phyloP scores from a whole-genome alignment of 208 protist species.

The Angomonas ambiguus region DNA sequence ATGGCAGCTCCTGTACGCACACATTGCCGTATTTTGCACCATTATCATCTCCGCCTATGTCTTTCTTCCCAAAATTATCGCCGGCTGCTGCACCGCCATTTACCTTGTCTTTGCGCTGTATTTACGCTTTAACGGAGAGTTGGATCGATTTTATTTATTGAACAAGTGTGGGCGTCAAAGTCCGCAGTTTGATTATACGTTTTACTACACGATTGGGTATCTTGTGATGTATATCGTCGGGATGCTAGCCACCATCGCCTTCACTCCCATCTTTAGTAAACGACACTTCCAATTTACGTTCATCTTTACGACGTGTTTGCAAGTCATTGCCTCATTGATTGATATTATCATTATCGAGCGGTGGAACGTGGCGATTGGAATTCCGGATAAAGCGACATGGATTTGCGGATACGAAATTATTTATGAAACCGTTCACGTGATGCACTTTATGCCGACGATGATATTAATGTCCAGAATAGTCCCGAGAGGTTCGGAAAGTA shows the following conservation, averaged over 20 bases:
- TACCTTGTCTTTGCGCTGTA: slow-evolving; percentile 21
- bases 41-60: slow-evolving; percentile 12
- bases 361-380: slow-evolving; percentile 26
- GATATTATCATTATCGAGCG: slow-evolving; percentile 43
- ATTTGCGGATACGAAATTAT: slow-evolving; percentile 49
- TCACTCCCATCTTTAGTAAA: slow-evolving; percentile 36
- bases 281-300: slow-evolving; percentile 32
- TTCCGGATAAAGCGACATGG: slow-evolving; percentile 41
- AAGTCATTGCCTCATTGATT: slow-evolving; percentile 27
- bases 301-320: slow-evolving; percentile 18
- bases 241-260: slow-evolving; percentile 25
- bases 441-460: slow-evolving; percentile 55
- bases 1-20: slow-evolving; percentile 11
- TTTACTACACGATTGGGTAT: slow-evolving; percentile 32
- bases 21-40: slow-evolving; percentile 13
- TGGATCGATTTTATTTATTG: slow-evolving; percentile 36
- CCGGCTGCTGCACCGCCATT: slow-evolving; percentile 11
- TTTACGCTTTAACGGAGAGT: slow-evolving; percentile 19
- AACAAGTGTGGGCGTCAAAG: slow-evolving; percentile 23
- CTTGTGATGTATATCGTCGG: slow-evolving; percentile 24
- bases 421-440: slow-evolving; percentile 34
- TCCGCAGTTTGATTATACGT: slow-evolving; percentile 43
- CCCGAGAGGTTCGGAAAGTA: slow-evolving; percentile 52
- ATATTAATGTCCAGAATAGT: slow-evolving; percentile 61
- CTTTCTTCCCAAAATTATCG: background rate